Conservation (phyloP, 1,284 basidiomycete species). For the Austroboletus olivaceoglutinosus region DNA sequence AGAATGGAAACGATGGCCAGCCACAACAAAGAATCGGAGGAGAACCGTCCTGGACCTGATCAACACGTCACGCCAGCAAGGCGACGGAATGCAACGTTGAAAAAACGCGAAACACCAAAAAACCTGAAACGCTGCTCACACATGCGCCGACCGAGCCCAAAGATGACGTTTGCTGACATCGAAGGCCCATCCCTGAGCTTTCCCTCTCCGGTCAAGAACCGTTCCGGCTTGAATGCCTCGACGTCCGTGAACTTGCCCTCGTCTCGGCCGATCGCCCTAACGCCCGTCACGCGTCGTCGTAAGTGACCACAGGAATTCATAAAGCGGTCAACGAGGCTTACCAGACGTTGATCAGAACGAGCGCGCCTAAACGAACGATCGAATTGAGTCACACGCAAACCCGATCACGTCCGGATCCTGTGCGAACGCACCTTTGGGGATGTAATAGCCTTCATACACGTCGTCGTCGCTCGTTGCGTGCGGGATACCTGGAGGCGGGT, state of each 20-base stretch:
- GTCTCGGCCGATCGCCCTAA: no score
- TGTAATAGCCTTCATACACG: slow-evolving; percentile 30
- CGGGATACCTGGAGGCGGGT: slow-evolving; percentile 19
- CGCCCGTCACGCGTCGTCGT: no score
- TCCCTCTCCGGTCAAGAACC: no score
- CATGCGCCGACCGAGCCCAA: no score
- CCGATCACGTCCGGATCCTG: neutral
- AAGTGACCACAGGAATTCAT: no score
- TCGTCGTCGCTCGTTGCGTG: slow-evolving; percentile 31
- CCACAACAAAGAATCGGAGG: slow-evolving; percentile 25
- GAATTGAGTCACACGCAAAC: no score
- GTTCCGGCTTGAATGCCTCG: no score
- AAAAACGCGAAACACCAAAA: no score
- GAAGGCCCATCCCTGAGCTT: no score
- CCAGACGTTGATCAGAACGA: slow-evolving; percentile 4
- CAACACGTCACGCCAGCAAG: no score
- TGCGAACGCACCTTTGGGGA: slow-evolving; percentile 27
- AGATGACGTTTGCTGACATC: slow-evolving; percentile 37
- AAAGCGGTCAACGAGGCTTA: slow-evolving; percentile 12
- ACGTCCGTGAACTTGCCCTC: no score
- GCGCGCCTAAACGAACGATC: slow-evolving; percentile 16
- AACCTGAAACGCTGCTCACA: slow-evolving; percentile 39
- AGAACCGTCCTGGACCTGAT: slow-evolving; percentile 26
- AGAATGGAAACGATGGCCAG: slow-evolving; percentile 23
- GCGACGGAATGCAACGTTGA: no score